These are phyloP conservation scores for Pseudogymnoascus verrucosus DNA, from an alignment of 2,329 filamentous ascomycete genomes.

Conservation along the genomic window DNA sequence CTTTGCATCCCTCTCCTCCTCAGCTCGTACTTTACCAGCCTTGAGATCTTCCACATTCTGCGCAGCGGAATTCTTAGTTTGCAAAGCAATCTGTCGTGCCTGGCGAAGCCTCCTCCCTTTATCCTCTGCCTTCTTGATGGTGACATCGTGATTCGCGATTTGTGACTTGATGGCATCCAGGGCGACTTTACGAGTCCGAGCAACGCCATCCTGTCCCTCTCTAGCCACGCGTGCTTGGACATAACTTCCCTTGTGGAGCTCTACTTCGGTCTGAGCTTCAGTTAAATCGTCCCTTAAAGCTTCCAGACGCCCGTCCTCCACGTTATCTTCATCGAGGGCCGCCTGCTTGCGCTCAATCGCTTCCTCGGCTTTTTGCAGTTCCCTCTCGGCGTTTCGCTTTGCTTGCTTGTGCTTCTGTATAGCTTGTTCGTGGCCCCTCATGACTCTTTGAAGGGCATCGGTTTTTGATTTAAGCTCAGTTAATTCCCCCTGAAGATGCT, in stretches of 20 bases:
- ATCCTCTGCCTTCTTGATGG: conserved; percentile 46
- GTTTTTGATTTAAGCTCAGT: conserved; percentile 33
- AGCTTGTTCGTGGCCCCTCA: conserved; percentile 34
- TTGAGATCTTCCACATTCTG: conserved; percentile 42
- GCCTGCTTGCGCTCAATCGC: conserved; percentile 44
- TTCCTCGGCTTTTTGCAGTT: conserved; percentile 53
- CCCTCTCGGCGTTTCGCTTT: conserved; percentile 42
- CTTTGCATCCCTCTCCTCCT: conserved; percentile 41
- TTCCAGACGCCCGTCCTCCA: conserved; percentile 58
- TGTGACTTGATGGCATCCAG: conserved; percentile 32
- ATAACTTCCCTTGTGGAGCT: conserved; percentile 47
- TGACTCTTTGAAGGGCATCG: conserved; percentile 26
- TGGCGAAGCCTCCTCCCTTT: conserved; percentile 43
- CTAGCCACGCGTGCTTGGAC: conserved; percentile 44
- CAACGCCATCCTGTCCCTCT: conserved; percentile 37
- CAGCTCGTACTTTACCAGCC: conserved; percentile 36
- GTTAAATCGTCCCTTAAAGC: conserved; percentile 49
- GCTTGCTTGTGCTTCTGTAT: conserved; percentile 43
- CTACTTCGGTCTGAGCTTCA: conserved; percentile 37
- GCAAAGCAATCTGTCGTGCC: conserved; percentile 45
- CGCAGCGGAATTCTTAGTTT: conserved; percentile 54
- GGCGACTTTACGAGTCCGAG: conserved; percentile 27
- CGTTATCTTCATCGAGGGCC: conserved; percentile 58
- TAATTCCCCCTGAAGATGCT: conserved; percentile 48
- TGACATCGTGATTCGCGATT: conserved; percentile 31